Percentiles rank a stretch among this genome's conserved stretches.
Conservation (phyloP, 495 filamentous ascomycete genomes). For the Aspergillus baeticus region DNA sequence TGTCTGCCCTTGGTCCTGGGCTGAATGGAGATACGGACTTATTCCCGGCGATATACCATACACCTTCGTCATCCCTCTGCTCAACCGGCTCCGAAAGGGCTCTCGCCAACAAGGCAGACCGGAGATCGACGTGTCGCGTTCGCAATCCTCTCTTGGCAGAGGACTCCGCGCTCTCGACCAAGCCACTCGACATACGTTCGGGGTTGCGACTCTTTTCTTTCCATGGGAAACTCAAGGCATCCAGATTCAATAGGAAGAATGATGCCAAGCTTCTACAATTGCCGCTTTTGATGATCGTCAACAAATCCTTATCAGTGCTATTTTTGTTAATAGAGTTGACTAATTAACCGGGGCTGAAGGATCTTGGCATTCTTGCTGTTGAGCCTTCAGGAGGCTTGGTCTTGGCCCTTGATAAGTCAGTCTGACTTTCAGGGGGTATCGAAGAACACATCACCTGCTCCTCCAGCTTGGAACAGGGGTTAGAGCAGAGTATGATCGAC, state of each 20-base stretch:
- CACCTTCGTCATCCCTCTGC: background rate
- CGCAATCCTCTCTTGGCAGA: conserved; percentile 11
- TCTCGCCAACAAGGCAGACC: background rate
- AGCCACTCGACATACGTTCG: conserved; percentile 3
- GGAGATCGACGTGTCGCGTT: conserved; percentile 8
- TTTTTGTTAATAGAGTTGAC: background rate
- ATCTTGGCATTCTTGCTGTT: background rate
- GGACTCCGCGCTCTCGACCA: conserved; percentile 6
- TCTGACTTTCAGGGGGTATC: no score
- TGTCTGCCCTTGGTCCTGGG: no score
- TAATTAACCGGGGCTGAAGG: background rate
- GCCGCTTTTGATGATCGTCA: conserved; percentile 6
- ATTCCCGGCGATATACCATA: background rate
- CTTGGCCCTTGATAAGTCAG: no score
- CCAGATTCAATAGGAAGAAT: background rate
- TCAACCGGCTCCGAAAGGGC: background rate
- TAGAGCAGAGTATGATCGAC: no score
- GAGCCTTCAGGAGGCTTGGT: background rate
- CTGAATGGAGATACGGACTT: no score
- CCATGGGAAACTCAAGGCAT: background rate
- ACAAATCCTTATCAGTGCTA: conserved; percentile 1
- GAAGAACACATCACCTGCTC: no score
- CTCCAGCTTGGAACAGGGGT: no score
- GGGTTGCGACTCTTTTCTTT: background rate
- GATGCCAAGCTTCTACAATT: conserved; percentile 8